A percentile compares a stretch with the other conserved stretches of the same genome.
phyloP scores from a whole-genome alignment of 2,329 filamentous ascomycete genomes.

The Cercospora brassicicola region DNA sequence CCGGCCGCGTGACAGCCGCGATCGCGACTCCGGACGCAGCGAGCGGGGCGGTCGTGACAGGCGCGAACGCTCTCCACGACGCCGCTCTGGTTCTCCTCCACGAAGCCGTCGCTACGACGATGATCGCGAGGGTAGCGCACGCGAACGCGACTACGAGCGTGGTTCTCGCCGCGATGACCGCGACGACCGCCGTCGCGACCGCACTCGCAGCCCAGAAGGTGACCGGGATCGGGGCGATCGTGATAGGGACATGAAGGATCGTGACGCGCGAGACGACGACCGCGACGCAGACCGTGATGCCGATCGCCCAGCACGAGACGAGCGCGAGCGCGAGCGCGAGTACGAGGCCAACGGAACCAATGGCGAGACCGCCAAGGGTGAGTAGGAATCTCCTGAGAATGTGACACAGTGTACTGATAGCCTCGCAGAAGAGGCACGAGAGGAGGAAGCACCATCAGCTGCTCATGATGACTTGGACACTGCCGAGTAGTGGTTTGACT shows the following conservation, averaged over 20 bases:
- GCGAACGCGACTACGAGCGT: slow-evolving; percentile 72
- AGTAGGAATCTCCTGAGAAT: slow-evolving; percentile 21
- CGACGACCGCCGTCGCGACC: slow-evolving; percentile 70
- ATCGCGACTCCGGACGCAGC: slow-evolving; percentile 57
- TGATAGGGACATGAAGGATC: slow-evolving; percentile 57
- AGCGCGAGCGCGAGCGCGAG: slow-evolving; percentile 64
- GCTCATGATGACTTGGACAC: slow-evolving; percentile 94
- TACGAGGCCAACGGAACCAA: slow-evolving; percentile 51
- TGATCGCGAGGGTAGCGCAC: slow-evolving; percentile 61
- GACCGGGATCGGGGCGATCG: slow-evolving; percentile 61
- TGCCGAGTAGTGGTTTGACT: slow-evolving; percentile 63
- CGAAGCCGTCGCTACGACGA: slow-evolving; percentile 69
- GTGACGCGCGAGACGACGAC: slow-evolving; percentile 54
- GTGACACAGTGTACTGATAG: slow-evolving; percentile 31
- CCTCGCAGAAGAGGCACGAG: slow-evolving; percentile 42
- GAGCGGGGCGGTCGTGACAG: slow-evolving; percentile 40
- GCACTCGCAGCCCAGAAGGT: slow-evolving; percentile 59
- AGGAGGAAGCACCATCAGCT: slow-evolving; percentile 68
- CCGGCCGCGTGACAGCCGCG: slow-evolving; percentile 45
- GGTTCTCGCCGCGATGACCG: slow-evolving; percentile 69
- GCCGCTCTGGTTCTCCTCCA: slow-evolving; percentile 56
- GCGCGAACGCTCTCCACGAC: slow-evolving; percentile 73
- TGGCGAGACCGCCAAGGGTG: slow-evolving; percentile 89
- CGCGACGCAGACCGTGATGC: slow-evolving; percentile 53
- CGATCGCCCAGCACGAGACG: slow-evolving; percentile 42